These are phyloP conservation scores for Cupressus sempervirens DNA, from an alignment of 75 land plant genomes.

Conservation along the genomic window DNA sequence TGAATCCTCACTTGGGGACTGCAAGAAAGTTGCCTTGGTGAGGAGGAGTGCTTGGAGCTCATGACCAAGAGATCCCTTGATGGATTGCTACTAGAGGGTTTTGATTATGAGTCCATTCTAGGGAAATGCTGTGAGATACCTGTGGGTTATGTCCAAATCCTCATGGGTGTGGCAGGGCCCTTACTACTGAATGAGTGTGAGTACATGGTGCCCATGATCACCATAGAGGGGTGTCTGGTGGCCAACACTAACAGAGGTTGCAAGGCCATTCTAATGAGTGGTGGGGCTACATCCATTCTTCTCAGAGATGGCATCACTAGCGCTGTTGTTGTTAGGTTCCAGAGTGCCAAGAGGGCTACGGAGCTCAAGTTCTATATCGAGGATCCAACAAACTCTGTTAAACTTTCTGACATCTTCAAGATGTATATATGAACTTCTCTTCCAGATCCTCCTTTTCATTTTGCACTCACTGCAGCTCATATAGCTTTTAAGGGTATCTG, in stretches of 20 bases:
- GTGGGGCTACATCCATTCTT: slow-evolving; percentile 56
- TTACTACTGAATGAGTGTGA: slow-evolving; percentile 59
- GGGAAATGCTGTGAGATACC: slow-evolving; percentile 90
- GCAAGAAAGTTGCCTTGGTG: slow-evolving; percentile 49
- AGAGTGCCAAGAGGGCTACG: slow-evolving; percentile 47
- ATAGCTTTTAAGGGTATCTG: too few species aligned
- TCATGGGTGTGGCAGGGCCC: slow-evolving; percentile 78
- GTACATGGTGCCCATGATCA: slow-evolving; percentile 78
- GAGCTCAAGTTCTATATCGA: slow-evolving; percentile 73
- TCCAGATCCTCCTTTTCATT: background rate
- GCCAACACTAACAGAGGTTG: slow-evolving; percentile 84
- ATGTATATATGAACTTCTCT: slow-evolving; percentile 27
- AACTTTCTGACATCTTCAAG: slow-evolving; percentile 59
- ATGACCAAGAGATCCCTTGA: slow-evolving; percentile 45
- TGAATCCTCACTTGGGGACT: slow-evolving; percentile 64
- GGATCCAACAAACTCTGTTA: slow-evolving; percentile 58
- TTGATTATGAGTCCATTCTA: slow-evolving; percentile 56
- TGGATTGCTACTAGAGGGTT: slow-evolving; percentile 65
- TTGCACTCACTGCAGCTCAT: background rate
- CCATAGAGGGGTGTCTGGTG: slow-evolving; percentile 78
- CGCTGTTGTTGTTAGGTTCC: slow-evolving; percentile 73
- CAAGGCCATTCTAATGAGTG: slow-evolving; percentile 64
- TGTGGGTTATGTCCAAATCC: slow-evolving; percentile 71
- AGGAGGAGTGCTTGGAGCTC: slow-evolving; percentile 50
- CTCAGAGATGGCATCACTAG: slow-evolving; percentile 70